Conservation (phyloP, 75 land plant species). For the Sequoia sempervirens region DNA sequence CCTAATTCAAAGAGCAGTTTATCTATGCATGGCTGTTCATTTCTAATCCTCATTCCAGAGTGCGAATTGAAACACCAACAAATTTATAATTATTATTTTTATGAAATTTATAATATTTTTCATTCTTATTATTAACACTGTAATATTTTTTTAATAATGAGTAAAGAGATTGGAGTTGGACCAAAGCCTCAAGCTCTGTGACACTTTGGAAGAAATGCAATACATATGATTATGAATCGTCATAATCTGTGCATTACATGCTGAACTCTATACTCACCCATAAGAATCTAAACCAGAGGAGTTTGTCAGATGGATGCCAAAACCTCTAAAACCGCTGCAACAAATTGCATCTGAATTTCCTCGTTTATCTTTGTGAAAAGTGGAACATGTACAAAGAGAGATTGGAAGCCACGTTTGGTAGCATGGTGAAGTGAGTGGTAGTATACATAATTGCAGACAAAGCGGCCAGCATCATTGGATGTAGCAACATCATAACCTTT, state of each 20-base stretch:
- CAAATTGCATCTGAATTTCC: conserved; percentile 82
- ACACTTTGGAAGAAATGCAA: neutral
- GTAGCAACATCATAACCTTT: conserved; percentile 67
- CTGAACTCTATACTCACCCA: neutral
- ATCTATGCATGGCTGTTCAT: too few species aligned
- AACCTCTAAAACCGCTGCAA: conserved; percentile 71
- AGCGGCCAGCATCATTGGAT: conserved; percentile 93
- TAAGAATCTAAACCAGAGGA: neutral
- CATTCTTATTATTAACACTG: too few species aligned
- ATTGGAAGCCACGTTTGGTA: conserved; percentile 51
- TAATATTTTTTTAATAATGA: too few species aligned
- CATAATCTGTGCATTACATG: neutral
- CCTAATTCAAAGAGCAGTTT: too few species aligned
- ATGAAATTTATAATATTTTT: too few species aligned
- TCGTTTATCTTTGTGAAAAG: conserved; percentile 73
- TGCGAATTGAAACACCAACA: too few species aligned
- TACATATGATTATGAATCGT: neutral
- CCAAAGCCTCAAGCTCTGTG: neutral
- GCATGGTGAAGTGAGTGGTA: conserved; percentile 84
- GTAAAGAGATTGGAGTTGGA: neutral
- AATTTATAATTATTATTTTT: too few species aligned
- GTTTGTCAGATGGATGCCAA: conserved; percentile 46
- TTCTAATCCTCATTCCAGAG: too few species aligned
- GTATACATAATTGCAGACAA: conserved; percentile 94
- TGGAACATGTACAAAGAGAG: conserved; percentile 95